These are phyloP conservation scores for Amanita fuliginea DNA, from an alignment of 768 basidiomycete genomes.

Conservation along the genomic window DNA sequence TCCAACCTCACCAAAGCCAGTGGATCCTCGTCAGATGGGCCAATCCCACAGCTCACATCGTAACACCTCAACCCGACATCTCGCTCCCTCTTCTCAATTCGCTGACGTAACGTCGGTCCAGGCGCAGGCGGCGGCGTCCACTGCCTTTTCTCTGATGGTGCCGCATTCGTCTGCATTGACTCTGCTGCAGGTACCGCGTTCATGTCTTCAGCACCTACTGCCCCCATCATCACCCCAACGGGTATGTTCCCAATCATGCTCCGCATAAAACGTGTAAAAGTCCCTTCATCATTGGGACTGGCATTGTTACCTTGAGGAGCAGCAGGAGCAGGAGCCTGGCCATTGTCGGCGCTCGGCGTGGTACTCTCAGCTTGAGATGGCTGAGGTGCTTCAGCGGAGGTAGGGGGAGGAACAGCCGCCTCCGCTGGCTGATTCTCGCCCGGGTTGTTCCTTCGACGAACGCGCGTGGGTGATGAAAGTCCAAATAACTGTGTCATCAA, in stretches of 20 bases:
- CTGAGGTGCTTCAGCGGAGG: neutral
- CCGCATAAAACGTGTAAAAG: constrained; percentile 10
- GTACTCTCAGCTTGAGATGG: neutral
- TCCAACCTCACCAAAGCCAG: constrained; percentile 19
- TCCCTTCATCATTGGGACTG: neutral
- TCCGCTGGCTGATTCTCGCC: neutral
- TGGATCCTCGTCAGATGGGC: constrained; percentile 67
- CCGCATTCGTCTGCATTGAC: neutral
- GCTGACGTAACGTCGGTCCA: constrained; percentile 61
- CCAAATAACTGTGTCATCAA: neutral
- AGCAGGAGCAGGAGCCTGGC: neutral
- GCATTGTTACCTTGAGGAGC: neutral
- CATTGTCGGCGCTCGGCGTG: neutral
- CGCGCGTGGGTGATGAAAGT: neutral
- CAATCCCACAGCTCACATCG: constrained; percentile 64
- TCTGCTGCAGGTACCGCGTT: constrained; percentile 5
- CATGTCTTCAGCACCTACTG: neutral
- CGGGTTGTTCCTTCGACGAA: constrained; percentile 6
- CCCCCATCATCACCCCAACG: neutral
- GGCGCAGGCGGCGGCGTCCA: constrained; percentile 59
- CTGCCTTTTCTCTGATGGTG: constrained; percentile 22
- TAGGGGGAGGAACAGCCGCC: neutral
- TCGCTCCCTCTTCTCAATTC: constrained; percentile 61
- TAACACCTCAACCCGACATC: constrained; percentile 64
- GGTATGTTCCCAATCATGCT: neutral